A percentile compares a stretch with the other conserved stretches of the same genome.
phyloP scores from a whole-genome alignment of 2,329 filamentous ascomycete species.

The Remersonia thermophila region DNA sequence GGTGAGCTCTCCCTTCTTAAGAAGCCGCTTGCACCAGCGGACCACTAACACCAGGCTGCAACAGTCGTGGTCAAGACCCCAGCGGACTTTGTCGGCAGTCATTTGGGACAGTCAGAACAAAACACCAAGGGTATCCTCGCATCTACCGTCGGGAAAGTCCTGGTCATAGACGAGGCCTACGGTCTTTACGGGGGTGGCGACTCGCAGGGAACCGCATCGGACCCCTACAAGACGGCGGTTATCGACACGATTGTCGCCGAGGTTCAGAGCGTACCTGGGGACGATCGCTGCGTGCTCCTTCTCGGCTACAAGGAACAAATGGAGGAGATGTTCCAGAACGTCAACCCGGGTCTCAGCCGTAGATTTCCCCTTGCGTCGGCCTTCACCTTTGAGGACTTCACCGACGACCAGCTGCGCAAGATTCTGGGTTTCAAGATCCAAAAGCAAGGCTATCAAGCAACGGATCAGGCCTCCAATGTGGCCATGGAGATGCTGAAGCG shows the following conservation, averaged over 20 bases:
- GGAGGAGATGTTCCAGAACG: conserved; percentile 59
- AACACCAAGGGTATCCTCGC: conserved; percentile 62
- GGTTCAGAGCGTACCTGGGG: conserved; percentile 55
- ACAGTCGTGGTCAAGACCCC: conserved; percentile 58
- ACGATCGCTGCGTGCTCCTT: conserved; percentile 60
- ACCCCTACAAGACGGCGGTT: conserved; percentile 48
- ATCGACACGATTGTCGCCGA: conserved; percentile 65
- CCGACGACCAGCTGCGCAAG: conserved; percentile 38
- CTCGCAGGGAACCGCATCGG: conserved; percentile 16
- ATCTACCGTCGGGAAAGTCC: conserved; percentile 55
- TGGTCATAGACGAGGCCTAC: conserved; percentile 74
- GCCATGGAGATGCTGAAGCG: conserved; percentile 49
- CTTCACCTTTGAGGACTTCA: conserved; percentile 60
- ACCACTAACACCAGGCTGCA: conserved; percentile 2
- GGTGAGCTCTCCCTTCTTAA: conserved; percentile 32
- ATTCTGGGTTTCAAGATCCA: conserved; percentile 55
- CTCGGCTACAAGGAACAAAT: conserved; percentile 60
- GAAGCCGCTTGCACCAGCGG: too few species aligned
- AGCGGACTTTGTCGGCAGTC: conserved; percentile 55
- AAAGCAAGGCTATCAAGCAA: conserved; percentile 39
- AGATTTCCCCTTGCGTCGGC: conserved; percentile 52
- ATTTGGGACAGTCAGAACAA: conserved; percentile 54
- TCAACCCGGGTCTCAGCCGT: conserved; percentile 56
- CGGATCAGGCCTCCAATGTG: conserved; percentile 36
- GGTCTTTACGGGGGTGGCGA: conserved; percentile 38